Percentiles rank a stretch among this genome's conserved stretches.
These are phyloP conservation scores for Kokia cookei DNA, from an alignment of 441 rosid species.

Conservation along the genomic window DNA sequence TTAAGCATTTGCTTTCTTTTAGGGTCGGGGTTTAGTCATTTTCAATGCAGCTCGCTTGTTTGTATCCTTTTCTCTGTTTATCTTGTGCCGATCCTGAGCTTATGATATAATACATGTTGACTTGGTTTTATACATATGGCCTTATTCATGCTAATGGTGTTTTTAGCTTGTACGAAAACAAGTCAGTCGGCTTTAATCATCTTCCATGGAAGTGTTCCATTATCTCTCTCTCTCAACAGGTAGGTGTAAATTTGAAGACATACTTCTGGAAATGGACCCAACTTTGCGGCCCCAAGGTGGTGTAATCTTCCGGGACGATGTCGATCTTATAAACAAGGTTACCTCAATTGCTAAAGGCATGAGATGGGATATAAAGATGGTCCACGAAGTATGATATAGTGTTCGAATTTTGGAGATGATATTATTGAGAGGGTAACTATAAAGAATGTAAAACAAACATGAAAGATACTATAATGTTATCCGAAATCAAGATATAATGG, in stretches of 20 bases:
- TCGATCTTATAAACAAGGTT: slow-evolving; percentile 63
- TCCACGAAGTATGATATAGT: slow-evolving; percentile 43
- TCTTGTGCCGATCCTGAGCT: not conserved
- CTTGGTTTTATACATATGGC: slow-evolving; percentile 29
- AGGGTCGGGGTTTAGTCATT: not conserved
- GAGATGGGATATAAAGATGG: slow-evolving; percentile 83
- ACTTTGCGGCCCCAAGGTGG: slow-evolving; percentile 81
- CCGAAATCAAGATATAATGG: no score
- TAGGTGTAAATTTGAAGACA: slow-evolving; percentile 79
- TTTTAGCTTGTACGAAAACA: slow-evolving; percentile 65
- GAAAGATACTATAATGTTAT: no score
- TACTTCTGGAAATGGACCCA: slow-evolving; percentile 85
- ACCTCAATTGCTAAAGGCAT: slow-evolving; percentile 59
- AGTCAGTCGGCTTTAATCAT: slow-evolving; percentile 27
- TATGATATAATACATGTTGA: not conserved
- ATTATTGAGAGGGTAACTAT: no score
- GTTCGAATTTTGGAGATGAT: accelerated
- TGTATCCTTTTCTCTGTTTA: not conserved
- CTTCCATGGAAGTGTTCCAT: not conserved
- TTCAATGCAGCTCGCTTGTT: not conserved
- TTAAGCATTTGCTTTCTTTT: not conserved
- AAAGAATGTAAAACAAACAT: accelerated
- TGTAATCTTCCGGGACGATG: slow-evolving; percentile 72
- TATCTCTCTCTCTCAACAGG: not conserved
- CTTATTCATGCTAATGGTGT: slow-evolving; percentile 78